Conservation (phyloP, 2,329 filamentous ascomycete species). For the Fusarium sororula region DNA sequence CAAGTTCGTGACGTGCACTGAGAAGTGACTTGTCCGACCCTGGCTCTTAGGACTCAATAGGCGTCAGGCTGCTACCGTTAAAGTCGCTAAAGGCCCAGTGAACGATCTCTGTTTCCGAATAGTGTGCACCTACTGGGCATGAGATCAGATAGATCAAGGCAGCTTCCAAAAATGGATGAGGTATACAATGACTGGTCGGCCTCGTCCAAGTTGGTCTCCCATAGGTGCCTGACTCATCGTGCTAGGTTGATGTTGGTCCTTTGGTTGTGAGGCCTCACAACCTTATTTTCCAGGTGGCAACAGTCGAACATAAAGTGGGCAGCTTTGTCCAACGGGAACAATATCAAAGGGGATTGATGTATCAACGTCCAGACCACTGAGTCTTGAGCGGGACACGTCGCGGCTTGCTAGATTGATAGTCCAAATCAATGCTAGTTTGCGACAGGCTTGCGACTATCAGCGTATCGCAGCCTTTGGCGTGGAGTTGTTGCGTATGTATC, state of each 20-base stretch:
- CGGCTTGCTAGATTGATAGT: neutral
- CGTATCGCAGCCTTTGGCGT: neutral
- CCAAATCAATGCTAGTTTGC: neutral
- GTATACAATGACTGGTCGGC: slow-evolving; percentile 18
- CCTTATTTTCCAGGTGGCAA: slow-evolving; percentile 18
- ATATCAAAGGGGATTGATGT: neutral
- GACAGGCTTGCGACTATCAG: neutral
- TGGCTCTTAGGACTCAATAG: slow-evolving; percentile 9
- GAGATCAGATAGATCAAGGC: neutral
- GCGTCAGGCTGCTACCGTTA: slow-evolving; percentile 27
- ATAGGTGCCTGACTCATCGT: slow-evolving; percentile 30
- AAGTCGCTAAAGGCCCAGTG: slow-evolving; percentile 15
- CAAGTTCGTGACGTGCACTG: slow-evolving; percentile 35
- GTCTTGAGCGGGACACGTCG: neutral
- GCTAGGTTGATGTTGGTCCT: slow-evolving; percentile 1
- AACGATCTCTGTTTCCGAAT: slow-evolving; percentile 13
- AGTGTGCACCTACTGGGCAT: slow-evolving; percentile 22
- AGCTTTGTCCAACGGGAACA: slow-evolving; percentile 20
- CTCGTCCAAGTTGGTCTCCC: neutral
- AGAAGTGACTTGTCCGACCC: slow-evolving; percentile 23
- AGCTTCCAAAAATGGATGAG: slow-evolving; percentile 1
- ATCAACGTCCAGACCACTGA: neutral
- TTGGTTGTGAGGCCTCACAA: slow-evolving; percentile 19
- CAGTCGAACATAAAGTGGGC: neutral
- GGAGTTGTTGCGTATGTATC: slow-evolving; percentile 18